Conservation (phyloP, 371 early-diverging fungal genomes). For the Coemansia sp. region DNA sequence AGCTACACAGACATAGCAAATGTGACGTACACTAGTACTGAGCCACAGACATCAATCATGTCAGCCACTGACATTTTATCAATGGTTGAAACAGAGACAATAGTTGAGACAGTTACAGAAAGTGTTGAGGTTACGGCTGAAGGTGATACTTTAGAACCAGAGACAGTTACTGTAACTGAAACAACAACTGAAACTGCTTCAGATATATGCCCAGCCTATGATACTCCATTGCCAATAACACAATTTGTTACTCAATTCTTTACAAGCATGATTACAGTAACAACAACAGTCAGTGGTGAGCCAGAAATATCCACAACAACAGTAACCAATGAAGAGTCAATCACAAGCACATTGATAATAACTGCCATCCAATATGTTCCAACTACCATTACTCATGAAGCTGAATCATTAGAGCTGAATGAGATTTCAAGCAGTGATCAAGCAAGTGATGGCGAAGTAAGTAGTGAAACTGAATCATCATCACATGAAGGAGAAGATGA, state of each 20-base stretch:
- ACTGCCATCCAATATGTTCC: not conserved
- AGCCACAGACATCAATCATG: not conserved
- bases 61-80: not conserved
- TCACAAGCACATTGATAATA: not conserved
- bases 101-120: not conserved
- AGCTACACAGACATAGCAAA: not conserved
- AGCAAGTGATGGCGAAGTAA: no score
- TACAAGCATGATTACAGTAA: not conserved
- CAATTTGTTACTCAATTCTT: not conserved
- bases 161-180: conserved; percentile 5
- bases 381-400: not conserved
- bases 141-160: not conserved
- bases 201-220: not conserved
- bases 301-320: not conserved
- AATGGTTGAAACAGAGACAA: not conserved
- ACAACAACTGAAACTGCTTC: not conserved
- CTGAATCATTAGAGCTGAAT: not conserved
- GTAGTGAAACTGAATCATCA: not conserved
- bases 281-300: conserved; percentile 1
- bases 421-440: no score
- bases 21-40: not conserved
- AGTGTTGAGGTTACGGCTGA: not conserved
- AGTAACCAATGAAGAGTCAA: not conserved
- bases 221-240: not conserved
- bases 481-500: not conserved